These are phyloP conservation scores for Rickenella mellea DNA, from an alignment of 768 basidiomycete species.

Conservation along the genomic window DNA sequence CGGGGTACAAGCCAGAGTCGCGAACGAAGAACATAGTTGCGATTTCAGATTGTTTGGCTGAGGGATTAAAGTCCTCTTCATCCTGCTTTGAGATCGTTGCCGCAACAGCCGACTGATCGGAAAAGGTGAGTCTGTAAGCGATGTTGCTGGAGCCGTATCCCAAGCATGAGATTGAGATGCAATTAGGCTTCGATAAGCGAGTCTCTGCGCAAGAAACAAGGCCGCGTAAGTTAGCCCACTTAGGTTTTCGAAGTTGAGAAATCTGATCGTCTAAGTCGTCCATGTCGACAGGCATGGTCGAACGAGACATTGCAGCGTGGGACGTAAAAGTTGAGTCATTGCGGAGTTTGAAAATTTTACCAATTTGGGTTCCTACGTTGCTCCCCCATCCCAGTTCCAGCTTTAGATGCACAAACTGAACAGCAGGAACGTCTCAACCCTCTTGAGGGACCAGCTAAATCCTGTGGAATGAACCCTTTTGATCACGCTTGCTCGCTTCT, in stretches of 20 bases:
- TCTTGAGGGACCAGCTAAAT: too few relatives aligned
- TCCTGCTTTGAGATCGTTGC: conserved; percentile 4
- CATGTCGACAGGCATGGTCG: too few relatives aligned
- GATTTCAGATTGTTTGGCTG: conserved; percentile 5
- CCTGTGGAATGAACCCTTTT: too few relatives aligned
- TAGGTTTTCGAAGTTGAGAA: conserved; percentile 4
- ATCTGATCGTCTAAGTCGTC: too few relatives aligned
- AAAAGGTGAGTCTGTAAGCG: conserved; percentile 2
- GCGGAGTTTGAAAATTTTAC: too few relatives aligned
- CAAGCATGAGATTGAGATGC: conserved; percentile 4
- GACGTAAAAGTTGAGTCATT: too few relatives aligned
- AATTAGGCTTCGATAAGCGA: conserved; percentile 1
- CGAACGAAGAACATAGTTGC: conserved; percentile 2
- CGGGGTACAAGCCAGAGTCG: conserved; percentile 4
- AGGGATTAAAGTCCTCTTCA: conserved; percentile 5
- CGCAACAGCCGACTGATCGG: conserved; percentile 1
- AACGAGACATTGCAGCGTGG: too few relatives aligned
- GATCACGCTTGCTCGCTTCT: too few relatives aligned
- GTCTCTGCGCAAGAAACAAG: background rate
- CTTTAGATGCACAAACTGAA: too few relatives aligned
- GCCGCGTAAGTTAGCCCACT: conserved; percentile 4
- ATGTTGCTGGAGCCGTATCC: conserved; percentile 4
- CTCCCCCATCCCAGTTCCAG: too few relatives aligned
- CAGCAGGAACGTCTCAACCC: too few relatives aligned
- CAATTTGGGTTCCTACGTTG: too few relatives aligned